Evolutionary conservation across 768 basidiomycete species (phyloP).

Genomic region (Lyophyllum semitale): DNA sequence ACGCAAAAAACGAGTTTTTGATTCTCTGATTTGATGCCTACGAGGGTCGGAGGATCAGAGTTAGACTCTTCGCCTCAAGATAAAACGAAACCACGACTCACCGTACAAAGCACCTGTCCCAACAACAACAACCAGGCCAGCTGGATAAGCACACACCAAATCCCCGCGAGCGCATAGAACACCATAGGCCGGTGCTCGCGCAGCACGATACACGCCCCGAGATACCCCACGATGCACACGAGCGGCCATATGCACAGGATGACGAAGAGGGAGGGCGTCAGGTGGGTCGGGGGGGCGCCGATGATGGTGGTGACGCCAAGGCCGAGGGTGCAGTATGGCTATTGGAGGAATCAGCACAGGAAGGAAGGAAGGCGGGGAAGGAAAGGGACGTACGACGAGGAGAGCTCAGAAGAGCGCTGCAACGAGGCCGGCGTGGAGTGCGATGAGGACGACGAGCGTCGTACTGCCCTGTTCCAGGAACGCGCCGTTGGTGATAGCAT

Average conservation of each 20-base stretch:
- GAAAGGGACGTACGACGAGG: constrained; percentile 54
- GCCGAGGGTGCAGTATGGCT: constrained; percentile 85
- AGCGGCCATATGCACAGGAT: constrained; percentile 77
- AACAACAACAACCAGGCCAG: constrained; percentile 85
- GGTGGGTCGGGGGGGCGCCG: constrained; percentile 60
- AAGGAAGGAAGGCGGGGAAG: constrained; percentile 2
- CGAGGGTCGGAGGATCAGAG: background rate
- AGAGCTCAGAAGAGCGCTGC: constrained; percentile 80
- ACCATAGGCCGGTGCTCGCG: constrained; percentile 79
- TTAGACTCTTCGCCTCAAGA: background rate
- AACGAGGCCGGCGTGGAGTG: constrained; percentile 79
- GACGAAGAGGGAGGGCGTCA: constrained; percentile 72
- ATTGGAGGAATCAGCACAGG: constrained; percentile 61
- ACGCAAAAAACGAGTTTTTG: constrained; percentile 89
- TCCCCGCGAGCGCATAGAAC: constrained; percentile 73
- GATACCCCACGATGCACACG: constrained; percentile 56
- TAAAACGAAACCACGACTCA: constrained; percentile 19
- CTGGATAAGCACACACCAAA: constrained; percentile 80
- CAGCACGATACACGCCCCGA: constrained; percentile 75
- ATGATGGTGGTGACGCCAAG: constrained; percentile 65
- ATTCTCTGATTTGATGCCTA: constrained; percentile 67
- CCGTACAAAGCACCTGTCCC: constrained; percentile 73
- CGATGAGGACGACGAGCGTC: constrained; percentile 65
- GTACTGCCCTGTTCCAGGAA: constrained; percentile 78
- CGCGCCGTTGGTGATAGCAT: constrained; percentile 80